Base-by-base conservation (phyloP, 179 eudicot species). In the Carnegiea gigantea region DNA sequence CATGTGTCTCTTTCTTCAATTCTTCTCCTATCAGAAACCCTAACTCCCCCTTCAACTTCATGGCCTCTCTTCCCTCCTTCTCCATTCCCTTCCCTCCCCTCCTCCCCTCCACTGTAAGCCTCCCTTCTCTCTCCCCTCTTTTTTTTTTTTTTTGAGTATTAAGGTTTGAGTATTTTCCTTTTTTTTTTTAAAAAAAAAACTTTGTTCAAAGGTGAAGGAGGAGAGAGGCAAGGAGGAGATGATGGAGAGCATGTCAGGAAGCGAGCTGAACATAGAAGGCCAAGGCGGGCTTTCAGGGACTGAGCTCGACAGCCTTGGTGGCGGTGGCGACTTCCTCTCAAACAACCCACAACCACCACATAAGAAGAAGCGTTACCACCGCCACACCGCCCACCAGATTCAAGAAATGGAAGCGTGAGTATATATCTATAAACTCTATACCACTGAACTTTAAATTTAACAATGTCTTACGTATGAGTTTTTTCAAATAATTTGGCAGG, bases 371-470 rank as follows among this genome's bases (percentile, higher is more conserved):
- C 94, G 98, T 49, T 96, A 94, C 84, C 98, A 96, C 76, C 88
- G 99, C 62, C 99, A 96, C 89, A 96, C 99, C 48, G 88, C 96
- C 51, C 95, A 90, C 75, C 99, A 96, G 88, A 96, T 96, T 89
- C 99, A 96, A 87, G 98, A 96, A 87, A 92, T 96, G 98, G 99
- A 96, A 85, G 81, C 97, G 99, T 96, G 90, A 20, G 88, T 68
- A 18, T 57, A 57, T 20, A 51, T 57, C 20, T 57, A 57, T 15
- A 15, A 1, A 9, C 62, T 20, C 44, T 40, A 40, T 40, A 33
- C 36, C 44, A 40, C 44, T 40, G 6, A 40, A 40, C 44, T 40
- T 40, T 40, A 40, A 40, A 40, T 5, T 40, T 40, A 40, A 40
- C 9, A 40, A 40, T 40, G 44, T 40, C 44, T 40, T 40, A 5